Conservation (phyloP, 1,139 yeast genomes). For the Kodamaea sp. region DNA sequence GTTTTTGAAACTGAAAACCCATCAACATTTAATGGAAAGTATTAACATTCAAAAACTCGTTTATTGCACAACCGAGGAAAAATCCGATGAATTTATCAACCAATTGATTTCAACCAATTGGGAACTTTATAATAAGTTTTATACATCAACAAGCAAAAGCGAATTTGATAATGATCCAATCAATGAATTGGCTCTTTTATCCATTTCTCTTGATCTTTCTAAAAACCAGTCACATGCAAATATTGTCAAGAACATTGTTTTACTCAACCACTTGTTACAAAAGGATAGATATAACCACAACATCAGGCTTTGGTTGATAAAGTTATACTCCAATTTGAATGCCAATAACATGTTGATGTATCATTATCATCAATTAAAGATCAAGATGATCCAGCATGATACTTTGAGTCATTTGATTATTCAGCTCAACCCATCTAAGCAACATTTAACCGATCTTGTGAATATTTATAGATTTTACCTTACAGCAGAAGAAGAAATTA, state of each 20-base stretch:
- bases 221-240: slow-evolving; percentile 9
- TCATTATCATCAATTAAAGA: slow-evolving; percentile 53
- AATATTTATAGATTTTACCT: slow-evolving; percentile 45
- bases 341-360: slow-evolving; percentile 46
- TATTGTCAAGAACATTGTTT: slow-evolving; percentile 31
- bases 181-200: slow-evolving; percentile 58
- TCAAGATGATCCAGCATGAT: slow-evolving; percentile 79
- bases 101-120: slow-evolving; percentile 23
- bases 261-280: slow-evolving; percentile 44
- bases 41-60: slow-evolving; percentile 53
- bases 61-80: slow-evolving; percentile 17
- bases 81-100: slow-evolving; percentile 16
- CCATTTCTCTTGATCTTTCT: slow-evolving; percentile 23
- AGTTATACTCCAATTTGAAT: slow-evolving; percentile 60
- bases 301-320: slow-evolving; percentile 66
- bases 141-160: slow-evolving; percentile 23
- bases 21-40: slow-evolving; percentile 33
- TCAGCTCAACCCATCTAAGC: slow-evolving; percentile 30
- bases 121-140: slow-evolving; percentile 31
- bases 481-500: slow-evolving; percentile 49
- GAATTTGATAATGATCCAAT: slow-evolving; percentile 64
- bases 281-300: slow-evolving; percentile 64
- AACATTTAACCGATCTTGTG: slow-evolving; percentile 25
- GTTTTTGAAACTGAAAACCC: slow-evolving; percentile 14
- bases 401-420: slow-evolving; percentile 58